These are phyloP conservation scores for Xerocomellus intermedius DNA, from an alignment of 768 basidiomycete genomes.

Conservation along the genomic window DNA sequence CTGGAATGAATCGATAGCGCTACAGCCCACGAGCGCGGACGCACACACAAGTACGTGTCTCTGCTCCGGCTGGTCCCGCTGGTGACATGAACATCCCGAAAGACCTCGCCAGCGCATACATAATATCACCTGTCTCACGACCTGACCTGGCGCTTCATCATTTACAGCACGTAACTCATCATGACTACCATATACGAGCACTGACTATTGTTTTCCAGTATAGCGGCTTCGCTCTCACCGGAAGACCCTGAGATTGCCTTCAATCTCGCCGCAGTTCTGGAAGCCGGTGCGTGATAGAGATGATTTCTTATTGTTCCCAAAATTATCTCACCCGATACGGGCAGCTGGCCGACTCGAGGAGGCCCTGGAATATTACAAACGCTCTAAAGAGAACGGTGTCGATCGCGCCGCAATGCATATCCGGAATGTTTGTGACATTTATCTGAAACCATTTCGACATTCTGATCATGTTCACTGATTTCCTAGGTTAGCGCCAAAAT, in stretches of 20 bases:
- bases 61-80: conserved; percentile 17
- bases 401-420: conserved; percentile 82
- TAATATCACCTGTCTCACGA: conserved; percentile 73
- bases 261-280: conserved; percentile 87
- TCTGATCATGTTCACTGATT: conserved; percentile 14
- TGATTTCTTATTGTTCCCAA: conserved; percentile 35
- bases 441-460: conserved; percentile 17
- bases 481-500: conserved; percentile 79
- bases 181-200: conserved; percentile 29
- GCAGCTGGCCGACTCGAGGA: conserved; percentile 78
- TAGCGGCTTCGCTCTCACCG: conserved; percentile 78
- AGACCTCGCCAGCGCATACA: conserved; percentile 90
- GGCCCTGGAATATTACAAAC: conserved; percentile 78
- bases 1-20: conserved; percentile 81
- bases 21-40: conserved; percentile 83
- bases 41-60: conserved; percentile 75
- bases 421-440: conserved; percentile 59
- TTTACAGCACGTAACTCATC: conserved; percentile 55
- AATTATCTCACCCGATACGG: conserved; percentile 29
- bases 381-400: conserved; percentile 72
- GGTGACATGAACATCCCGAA: conserved; percentile 24
- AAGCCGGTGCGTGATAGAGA: conserved; percentile 65
- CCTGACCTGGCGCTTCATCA: conserved; percentile 88
- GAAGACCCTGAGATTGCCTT: conserved; percentile 91
- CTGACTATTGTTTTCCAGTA: conserved; percentile 49